A percentile compares a stretch with the other conserved stretches of the same genome.
Evolutionary conservation across 164 flowering plant species (phyloP).

Genomic region (Dillenia turbinata): DNA sequence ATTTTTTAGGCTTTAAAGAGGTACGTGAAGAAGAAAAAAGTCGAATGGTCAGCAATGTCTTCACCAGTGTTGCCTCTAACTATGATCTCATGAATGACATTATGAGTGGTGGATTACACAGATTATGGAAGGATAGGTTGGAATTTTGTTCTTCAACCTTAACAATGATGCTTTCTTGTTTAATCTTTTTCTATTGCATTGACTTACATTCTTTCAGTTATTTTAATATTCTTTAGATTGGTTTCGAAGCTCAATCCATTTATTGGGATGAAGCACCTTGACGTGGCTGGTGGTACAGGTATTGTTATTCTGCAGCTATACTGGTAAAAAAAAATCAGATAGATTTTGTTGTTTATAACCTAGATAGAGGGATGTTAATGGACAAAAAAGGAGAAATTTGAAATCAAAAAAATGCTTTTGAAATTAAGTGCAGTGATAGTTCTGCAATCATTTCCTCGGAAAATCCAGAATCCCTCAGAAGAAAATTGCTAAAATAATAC

Average conservation of each 20-base stretch:
- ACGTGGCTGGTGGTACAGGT: slow-evolving; percentile 99
- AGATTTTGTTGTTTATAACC: too few species aligned
- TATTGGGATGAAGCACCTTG: slow-evolving; percentile 98
- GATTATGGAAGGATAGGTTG: slow-evolving; percentile 97
- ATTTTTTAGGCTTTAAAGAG: slow-evolving; percentile 76
- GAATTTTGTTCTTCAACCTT: slow-evolving; percentile 6
- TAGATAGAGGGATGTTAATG: too few species aligned
- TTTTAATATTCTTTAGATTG: slow-evolving; percentile 40
- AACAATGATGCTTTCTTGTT: not conserved
- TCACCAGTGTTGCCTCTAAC: slow-evolving; percentile 79
- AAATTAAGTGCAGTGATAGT: too few species aligned
- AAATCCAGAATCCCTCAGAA: too few species aligned
- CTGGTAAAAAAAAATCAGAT: too few species aligned
- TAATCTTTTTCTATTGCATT: not conserved
- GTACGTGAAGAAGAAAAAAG: slow-evolving; percentile 89
- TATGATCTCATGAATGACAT: slow-evolving; percentile 98
- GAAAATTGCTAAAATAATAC: too few species aligned
- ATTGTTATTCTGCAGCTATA: slow-evolving; percentile 3
- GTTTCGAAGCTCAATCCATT: slow-evolving; percentile 82
- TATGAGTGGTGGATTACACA: slow-evolving; percentile 92
- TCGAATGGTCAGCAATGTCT: slow-evolving; percentile 77
- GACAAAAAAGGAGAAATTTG: too few species aligned
- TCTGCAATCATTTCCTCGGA: too few species aligned
- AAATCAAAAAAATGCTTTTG: too few species aligned
- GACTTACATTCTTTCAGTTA: not conserved